Evolutionary conservation across 345 rosid species (phyloP).

Genomic region (Brassica juncea): DNA sequence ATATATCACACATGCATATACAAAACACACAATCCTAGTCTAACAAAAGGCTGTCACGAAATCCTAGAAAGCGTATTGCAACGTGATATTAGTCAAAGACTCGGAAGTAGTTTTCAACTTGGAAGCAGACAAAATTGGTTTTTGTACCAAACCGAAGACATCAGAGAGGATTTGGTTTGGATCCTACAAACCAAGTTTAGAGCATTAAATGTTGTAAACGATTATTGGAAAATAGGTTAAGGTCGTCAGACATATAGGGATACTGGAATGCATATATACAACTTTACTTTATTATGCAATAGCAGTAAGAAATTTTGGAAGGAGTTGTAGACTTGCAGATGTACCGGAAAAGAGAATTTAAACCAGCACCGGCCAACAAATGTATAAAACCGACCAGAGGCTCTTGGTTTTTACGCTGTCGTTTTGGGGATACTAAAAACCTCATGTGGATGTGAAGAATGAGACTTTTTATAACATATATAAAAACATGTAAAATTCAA

Average conservation of each 20-base stretch:
- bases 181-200: background rate
- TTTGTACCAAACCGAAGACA: constrained; percentile 14
- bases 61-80: constrained; percentile 29
- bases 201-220: background rate
- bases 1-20: background rate
- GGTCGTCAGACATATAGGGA: background rate
- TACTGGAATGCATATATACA: background rate
- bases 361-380: constrained; percentile 36
- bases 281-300: background rate
- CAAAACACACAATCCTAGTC: constrained; percentile 4
- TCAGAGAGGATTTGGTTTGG: constrained; percentile 7
- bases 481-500: constrained; percentile 11
- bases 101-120: constrained; percentile 6
- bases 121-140: constrained; percentile 9
- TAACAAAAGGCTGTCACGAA: constrained; percentile 10
- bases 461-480: background rate
- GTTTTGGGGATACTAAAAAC: constrained; percentile 40
- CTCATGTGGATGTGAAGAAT: constrained; percentile 37
- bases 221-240: background rate
- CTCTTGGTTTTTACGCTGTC: constrained; percentile 28
- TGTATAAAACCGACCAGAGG: constrained; percentile 26
- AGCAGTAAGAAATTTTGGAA: background rate
- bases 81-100: constrained; percentile 26
- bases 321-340: background rate
- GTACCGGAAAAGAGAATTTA: background rate